A percentile compares a stretch with the other conserved stretches of the same genome.
phyloP scores from a whole-genome alignment of 2,329 filamentous ascomycete genomes.

The Colletotrichum gloeosporioides region DNA sequence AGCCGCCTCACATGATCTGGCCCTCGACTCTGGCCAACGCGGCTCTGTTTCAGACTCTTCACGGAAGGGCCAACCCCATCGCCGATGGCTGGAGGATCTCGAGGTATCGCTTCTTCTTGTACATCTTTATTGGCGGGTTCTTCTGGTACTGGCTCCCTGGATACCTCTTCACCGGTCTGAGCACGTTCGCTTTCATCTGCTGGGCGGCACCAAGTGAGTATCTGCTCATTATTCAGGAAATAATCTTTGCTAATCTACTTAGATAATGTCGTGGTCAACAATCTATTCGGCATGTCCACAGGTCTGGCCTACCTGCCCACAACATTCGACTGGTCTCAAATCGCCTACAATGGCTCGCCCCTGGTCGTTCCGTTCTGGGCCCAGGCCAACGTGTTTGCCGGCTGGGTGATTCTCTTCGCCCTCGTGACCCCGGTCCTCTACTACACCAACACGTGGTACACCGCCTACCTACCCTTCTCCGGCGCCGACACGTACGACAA shows the following conservation, averaged over 20 bases:
- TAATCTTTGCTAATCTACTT: neutral
- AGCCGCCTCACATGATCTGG: conserved; percentile 52
- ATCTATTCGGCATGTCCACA: conserved; percentile 59
- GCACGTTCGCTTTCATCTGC: conserved; percentile 49
- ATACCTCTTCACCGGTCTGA: conserved; percentile 48
- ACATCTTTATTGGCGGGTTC: conserved; percentile 45
- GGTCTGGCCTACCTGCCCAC: conserved; percentile 33
- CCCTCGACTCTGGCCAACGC: conserved; percentile 49
- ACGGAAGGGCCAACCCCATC: conserved; percentile 39
- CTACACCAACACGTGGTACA: conserved; percentile 64
- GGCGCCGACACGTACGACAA: conserved; percentile 57
- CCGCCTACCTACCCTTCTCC: conserved; percentile 59
- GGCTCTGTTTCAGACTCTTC: conserved; percentile 45
- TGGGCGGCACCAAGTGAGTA: conserved; percentile 45
- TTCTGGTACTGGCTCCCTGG: conserved; percentile 54
- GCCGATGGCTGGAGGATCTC: conserved; percentile 40
- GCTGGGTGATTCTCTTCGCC: conserved; percentile 62
- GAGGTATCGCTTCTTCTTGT: conserved; percentile 40
- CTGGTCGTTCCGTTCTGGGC: conserved; percentile 59
- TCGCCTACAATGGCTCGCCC: conserved; percentile 35
- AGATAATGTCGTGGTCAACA: conserved; percentile 70
- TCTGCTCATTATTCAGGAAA: conserved; percentile 12
- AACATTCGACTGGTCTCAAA: conserved; percentile 35
- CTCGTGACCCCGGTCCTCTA: conserved; percentile 63
- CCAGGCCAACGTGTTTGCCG: conserved; percentile 66